Base-by-base conservation (phyloP, 2,329 filamentous ascomycete genomes). In the Cercospora berteroae region DNA sequence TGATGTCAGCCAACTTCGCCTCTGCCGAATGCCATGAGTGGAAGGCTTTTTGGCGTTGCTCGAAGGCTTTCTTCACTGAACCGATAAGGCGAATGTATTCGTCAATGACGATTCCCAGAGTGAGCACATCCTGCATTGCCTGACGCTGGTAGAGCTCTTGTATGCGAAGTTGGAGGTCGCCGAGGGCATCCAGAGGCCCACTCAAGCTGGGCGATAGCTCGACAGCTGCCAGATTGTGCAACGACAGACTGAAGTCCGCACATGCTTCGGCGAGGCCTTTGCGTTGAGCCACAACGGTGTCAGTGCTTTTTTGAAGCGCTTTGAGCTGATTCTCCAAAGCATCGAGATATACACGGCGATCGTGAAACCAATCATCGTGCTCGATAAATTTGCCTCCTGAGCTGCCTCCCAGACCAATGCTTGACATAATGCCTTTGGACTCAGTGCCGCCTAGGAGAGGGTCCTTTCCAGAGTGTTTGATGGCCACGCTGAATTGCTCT, bases 351-450 rank as follows among this genome's bases (percentile, higher is more conserved):
- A 98, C 88, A 75, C 90, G 92, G 69, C 95, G 93, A 73, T 99
- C 95, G 74, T 99, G 94, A 81, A 99, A 99, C 95, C 94, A 99
- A 81, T 99, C 95, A 78, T 99, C 95, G 77, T 98, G 95, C 80
- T 99, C 95, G 44, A 99, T 89, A 81, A 99, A 99, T 80, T 99
- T 99, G 67, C 85, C 85, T 36, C 81, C 81, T 74, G 86, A 89
- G 31, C 94, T 91, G 70, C 86, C 91, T 70, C 86, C 91, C 69
- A 95, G 86, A 23, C 93, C 92, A 31, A 73, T 92, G 74, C 93
- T 92, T 31, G 69, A 71, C 74, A 98, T 88, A 83, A 98, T 90
- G 63, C 95, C 94, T 81, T 98, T 98, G 82, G 89, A 96, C 81
- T 98, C 95, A 52, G 44, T 69, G n/a, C 62, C 64, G 50, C 88